Conservation (phyloP, 805 yeast species). For the Starmerella bombi region DNA sequence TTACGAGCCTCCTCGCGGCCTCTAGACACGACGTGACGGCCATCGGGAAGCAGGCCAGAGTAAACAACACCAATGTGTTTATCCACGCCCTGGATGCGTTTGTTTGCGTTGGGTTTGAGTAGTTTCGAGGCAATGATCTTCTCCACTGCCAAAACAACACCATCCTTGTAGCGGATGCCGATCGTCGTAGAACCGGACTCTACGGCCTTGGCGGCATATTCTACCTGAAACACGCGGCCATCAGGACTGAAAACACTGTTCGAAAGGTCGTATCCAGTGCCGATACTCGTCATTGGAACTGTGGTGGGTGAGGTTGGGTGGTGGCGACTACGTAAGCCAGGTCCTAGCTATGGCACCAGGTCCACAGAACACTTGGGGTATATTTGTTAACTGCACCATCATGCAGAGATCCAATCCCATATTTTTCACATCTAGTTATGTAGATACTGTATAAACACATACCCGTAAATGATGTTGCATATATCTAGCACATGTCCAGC, state of each 20-base stretch:
- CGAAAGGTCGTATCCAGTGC: conserved; percentile 97
- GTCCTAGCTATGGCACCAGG: no score
- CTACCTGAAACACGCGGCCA: conserved; percentile 73
- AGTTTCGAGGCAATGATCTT: conserved; percentile 77
- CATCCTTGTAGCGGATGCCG: conserved; percentile 85
- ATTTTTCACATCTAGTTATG: no score
- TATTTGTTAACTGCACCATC: no score
- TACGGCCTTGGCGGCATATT: conserved; percentile 93
- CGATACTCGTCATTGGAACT: conserved; percentile 65
- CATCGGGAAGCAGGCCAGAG: conserved; percentile 93
- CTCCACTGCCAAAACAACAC: conserved; percentile 95
- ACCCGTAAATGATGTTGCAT: no score
- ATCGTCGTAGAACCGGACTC: conserved; percentile 94
- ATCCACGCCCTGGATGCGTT: conserved; percentile 84
- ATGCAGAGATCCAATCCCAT: no score
- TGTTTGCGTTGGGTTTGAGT: conserved; percentile 77
- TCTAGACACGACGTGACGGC: conserved; percentile 79
- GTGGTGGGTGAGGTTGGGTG: not conserved
- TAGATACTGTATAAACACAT: no score
- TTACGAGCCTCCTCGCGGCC: conserved; percentile 83
- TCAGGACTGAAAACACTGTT: conserved; percentile 82
- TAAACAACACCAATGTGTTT: conserved; percentile 89
- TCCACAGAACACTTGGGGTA: no score
- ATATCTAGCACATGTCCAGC: no score
- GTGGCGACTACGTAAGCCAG: not conserved